These are phyloP conservation scores for Zygosaccharomyces bailii DNA, from an alignment of 805 yeast genomes.

Conservation along the genomic window DNA sequence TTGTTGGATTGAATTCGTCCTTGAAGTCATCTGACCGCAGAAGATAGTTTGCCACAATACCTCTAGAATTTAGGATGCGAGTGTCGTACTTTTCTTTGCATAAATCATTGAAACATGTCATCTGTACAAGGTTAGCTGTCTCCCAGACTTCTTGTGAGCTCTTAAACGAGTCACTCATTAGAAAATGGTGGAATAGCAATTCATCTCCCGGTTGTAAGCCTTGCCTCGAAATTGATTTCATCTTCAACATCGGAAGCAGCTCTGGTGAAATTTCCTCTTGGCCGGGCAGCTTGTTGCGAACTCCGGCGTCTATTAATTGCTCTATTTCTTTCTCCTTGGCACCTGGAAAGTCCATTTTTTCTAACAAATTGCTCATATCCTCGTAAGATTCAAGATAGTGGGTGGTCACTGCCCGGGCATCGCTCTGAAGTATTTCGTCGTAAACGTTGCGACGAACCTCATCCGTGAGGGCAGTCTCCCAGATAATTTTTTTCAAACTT, in stretches of 20 bases:
- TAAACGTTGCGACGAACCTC: constrained; percentile 26
- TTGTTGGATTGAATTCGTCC: constrained; percentile 32
- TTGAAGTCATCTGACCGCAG: constrained; percentile 32
- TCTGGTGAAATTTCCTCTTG: constrained; percentile 20
- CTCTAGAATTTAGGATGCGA: constrained; percentile 33
- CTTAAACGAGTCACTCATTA: constrained; percentile 23
- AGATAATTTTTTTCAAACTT: constrained; percentile 25
- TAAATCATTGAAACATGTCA: constrained; percentile 32
- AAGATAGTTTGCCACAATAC: constrained; percentile 33
- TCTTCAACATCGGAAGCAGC: constrained; percentile 31
- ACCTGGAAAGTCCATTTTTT: constrained; percentile 32
- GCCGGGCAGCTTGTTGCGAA: constrained; percentile 19
- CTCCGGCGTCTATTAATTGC: constrained; percentile 20
- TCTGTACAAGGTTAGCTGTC: constrained; percentile 31
- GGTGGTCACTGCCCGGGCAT: constrained; percentile 22
- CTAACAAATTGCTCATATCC: constrained; percentile 35
- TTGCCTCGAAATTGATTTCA: constrained; percentile 37
- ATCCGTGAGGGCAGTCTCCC: constrained; percentile 32
- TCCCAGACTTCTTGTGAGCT: constrained; percentile 32
- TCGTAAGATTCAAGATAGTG: constrained; percentile 39
- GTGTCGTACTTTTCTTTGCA: constrained; percentile 32
- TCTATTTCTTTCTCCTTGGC: constrained; percentile 33
- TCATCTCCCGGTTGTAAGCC: constrained; percentile 39
- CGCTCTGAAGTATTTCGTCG: constrained; percentile 27
- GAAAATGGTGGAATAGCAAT: constrained; percentile 34